Evolutionary conservation across 106 monocot genomes (phyloP).

Genomic region (Acorus gramineus): DNA sequence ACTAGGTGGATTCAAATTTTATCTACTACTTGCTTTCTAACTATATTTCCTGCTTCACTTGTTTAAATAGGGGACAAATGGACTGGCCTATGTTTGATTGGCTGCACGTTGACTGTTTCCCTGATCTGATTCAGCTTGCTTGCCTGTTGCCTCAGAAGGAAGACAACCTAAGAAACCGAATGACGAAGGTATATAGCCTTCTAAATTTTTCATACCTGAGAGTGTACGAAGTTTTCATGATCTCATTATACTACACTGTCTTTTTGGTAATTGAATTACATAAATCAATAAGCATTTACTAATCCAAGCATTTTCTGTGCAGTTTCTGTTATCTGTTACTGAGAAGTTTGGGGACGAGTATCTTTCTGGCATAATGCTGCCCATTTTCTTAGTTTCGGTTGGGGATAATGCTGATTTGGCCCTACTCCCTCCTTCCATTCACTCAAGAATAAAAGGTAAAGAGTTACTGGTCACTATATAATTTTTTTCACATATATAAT

Average conservation of each 20-base stretch:
- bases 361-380: constrained; percentile 68
- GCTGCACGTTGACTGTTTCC: constrained; percentile 83
- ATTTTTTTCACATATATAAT: neutral
- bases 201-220: neutral
- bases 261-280: neutral
- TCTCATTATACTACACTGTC: too few relatives aligned
- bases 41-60: constrained; percentile 1
- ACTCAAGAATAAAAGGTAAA: constrained; percentile 68
- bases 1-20: neutral
- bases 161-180: constrained; percentile 77
- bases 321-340: constrained; percentile 66
- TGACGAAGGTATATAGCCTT: constrained; percentile 46
- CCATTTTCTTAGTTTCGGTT: constrained; percentile 76
- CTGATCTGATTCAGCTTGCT: constrained; percentile 82
- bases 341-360: constrained; percentile 67
- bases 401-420: constrained; percentile 90
- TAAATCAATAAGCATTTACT: constrained; percentile 1
- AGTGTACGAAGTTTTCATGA: neutral
- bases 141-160: constrained; percentile 78
- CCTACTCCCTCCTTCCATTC: constrained; percentile 49
- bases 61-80: constrained; percentile 53
- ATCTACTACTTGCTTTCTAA: neutral
- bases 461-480: neutral
- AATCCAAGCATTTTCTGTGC: constrained; percentile 14
- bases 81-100: constrained; percentile 91